These are phyloP conservation scores for Nymphaea colorata DNA, from an alignment of 164 flowering plant genomes.

Conservation along the genomic window DNA sequence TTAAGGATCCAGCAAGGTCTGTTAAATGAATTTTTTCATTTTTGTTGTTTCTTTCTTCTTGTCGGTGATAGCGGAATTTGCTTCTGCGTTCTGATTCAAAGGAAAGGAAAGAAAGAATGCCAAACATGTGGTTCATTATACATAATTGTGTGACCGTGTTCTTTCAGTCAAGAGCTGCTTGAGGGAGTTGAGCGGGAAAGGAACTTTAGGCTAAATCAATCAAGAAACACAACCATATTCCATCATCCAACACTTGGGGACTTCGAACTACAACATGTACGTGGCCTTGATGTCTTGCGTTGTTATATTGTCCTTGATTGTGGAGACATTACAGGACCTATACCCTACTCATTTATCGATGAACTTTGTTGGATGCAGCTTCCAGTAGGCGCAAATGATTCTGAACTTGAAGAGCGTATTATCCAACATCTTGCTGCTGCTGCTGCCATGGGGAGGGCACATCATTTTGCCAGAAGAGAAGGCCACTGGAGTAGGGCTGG, in stretches of 20 bases:
- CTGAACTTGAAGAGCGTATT: conserved; percentile 83
- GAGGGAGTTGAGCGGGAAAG: conserved; percentile 75
- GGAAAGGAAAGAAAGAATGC: background rate
- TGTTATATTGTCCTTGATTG: background rate
- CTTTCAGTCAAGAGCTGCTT: conserved; percentile 65
- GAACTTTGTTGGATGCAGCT: conserved; percentile 31
- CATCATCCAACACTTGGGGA: conserved; percentile 81
- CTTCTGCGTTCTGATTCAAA: background rate
- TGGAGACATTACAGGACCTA: background rate
- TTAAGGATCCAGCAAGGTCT: conserved; percentile 77
- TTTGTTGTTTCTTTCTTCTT: background rate
- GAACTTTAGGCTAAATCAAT: conserved; percentile 38
- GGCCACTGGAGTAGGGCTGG: conserved; percentile 52
- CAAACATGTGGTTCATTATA: too few relatives aligned
- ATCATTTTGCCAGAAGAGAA: conserved; percentile 62
- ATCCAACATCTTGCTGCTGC: conserved; percentile 95
- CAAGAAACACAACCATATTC: conserved; percentile 54
- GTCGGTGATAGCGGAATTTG: background rate
- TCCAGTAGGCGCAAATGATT: conserved; percentile 54
- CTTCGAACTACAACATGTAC: conserved; percentile 67
- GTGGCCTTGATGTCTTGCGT: conserved; percentile 8
- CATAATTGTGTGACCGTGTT: too few relatives aligned
- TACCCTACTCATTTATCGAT: background rate
- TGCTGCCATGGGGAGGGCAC: conserved; percentile 89
- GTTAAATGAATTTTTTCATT: background rate